Evolutionary conservation across 2,329 filamentous ascomycete species (phyloP).

Genomic region (Phyllachora maydis): DNA sequence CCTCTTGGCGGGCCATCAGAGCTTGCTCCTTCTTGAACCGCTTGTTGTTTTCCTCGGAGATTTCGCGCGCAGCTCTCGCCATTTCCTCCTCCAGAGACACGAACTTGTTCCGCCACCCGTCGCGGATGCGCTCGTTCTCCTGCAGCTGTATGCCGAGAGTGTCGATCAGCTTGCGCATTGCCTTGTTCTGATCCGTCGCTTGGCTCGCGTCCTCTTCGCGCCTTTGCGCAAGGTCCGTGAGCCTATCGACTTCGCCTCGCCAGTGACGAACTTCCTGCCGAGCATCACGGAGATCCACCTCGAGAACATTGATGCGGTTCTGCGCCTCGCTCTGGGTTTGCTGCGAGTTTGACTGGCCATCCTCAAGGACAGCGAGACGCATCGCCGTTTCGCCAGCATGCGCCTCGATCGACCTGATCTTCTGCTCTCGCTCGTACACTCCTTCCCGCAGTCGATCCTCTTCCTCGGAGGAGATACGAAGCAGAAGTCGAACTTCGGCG

Average conservation of each 20-base stretch:
- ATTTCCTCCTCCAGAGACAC: constrained; percentile 76
- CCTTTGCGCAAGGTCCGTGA: constrained; percentile 27
- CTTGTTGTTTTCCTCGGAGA: constrained; percentile 62
- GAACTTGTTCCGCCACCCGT: constrained; percentile 69
- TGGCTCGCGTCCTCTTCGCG: constrained; percentile 26
- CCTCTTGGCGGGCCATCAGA: constrained; percentile 58
- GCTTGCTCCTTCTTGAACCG: constrained; percentile 66
- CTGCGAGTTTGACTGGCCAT: constrained; percentile 37
- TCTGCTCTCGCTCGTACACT: constrained; percentile 48
- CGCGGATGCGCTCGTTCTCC: constrained; percentile 68
- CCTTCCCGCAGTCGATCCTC: constrained; percentile 45
- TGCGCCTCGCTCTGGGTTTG: constrained; percentile 33
- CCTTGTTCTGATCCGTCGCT: constrained; percentile 41
- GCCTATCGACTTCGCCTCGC: constrained; percentile 39
- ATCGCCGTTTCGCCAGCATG: constrained; percentile 30
- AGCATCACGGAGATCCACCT: constrained; percentile 31
- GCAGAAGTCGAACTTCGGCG: constrained; percentile 48
- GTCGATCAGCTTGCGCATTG: constrained; percentile 52
- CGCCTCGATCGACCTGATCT: constrained; percentile 39
- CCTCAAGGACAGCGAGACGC: constrained; percentile 46
- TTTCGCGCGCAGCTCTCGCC: constrained; percentile 54
- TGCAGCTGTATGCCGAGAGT: constrained; percentile 60
- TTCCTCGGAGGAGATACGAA: constrained; percentile 52
- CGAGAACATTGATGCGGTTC: constrained; percentile 29
- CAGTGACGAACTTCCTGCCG: constrained; percentile 38